Evolutionary conservation across 139 green algal species (phyloP), one percentile per base, ranked within the genome.

Genomic region (Chlamydomonas sphaeroides): DNA sequence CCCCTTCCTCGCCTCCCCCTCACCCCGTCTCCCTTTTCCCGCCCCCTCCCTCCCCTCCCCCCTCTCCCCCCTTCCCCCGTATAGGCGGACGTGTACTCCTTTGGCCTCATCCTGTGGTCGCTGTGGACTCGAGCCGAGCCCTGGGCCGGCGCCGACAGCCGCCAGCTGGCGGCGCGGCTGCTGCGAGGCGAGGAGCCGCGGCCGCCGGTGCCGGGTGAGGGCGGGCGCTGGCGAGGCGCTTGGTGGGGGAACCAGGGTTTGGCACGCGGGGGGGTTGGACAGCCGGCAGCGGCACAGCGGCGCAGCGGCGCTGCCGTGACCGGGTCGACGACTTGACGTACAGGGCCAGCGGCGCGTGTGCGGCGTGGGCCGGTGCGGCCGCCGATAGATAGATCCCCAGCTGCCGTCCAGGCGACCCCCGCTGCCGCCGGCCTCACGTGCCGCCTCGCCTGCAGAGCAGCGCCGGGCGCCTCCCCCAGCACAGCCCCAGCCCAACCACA

Each of bases 101-200:
- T 91, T 74, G 92, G 88, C 33, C 86, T 95, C 33, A 84, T 93
- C 17, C 71, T 95, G 80, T 88, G 78, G 78, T 67, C 36, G n/a
- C 71, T 88, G 78, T 88, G 84, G 84, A 78, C 71, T 0, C 63
- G 78, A 36, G 30, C 59, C 14, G 61, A 79, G 38, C 84, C 84
- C 15, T 80, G 56, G 33, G 78, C 77, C 1, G 70, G 68, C 26
- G 30, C n/a, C 11, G 65, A 85, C 38, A 79, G 49, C 20, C 32
- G 42, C 2, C 49, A 32, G 36, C 49, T 85, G 63, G 53, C 85
- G 45, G 8, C 49, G 26, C 21, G 49, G 3, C 67, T 84, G 11
- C 32, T 85, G 51, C 45, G 68, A 41, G 78, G 78, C 17, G 69
- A n/a, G 25, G 78, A 68, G 26, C 78, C 81, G 51, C 63, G 84